Evolutionary conservation across 164 flowering plant genomes (phyloP), one percentile per base, ranked within the genome.

Genomic region (Vitis amurensis): DNA sequence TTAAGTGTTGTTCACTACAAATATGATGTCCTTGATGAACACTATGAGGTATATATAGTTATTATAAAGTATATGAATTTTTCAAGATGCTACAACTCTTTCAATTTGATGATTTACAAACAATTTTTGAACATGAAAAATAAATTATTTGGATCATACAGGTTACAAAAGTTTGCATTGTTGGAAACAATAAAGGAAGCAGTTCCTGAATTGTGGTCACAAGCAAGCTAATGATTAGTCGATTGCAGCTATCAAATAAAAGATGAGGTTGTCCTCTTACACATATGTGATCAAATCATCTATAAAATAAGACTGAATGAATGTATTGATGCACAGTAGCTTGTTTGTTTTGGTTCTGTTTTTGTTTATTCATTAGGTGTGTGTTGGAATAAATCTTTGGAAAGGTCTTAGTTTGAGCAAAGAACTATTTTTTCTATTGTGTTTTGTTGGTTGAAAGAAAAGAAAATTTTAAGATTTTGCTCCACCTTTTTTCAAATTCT

Each of bases 151-250:
- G 1, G 50, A 57, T 12, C 44, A 16, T 73, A n/a, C 59, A 92
- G 97, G 95, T 92, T 1, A 76, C 83, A 8, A 89, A 79, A 79
- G 63, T 89, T 69, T 68, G 94, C 98, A 4, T 69, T 89, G 50
- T 71, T 93, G 87, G 94, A 89, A 23, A 91, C 90, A 0, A 91
- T 93, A 67, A 90, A 87, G 67, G 97, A 88, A 68, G 93, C 92
- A n/a, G n/a, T n/a, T n/a, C n/a, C n/a, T n/a, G n/a, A n/a, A n/a
- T n/a, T 88, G 95, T 93, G 93, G 97, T 86, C 93, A 19, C 73
- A 77, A 2, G 89, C 85, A 81, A 81, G 92, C 97, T 74, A 91
- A 85, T 72, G 90, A 91, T 74, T 86, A 88, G 69, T 63, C 88
- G 69, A 92, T 74, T 48, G 87, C 85, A 50, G 89, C 95, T 50